Evolutionary conservation across 345 rosid species (phyloP), one percentile per base, ranked within the genome.

Genomic region (Eucalyptus viminalis): DNA sequence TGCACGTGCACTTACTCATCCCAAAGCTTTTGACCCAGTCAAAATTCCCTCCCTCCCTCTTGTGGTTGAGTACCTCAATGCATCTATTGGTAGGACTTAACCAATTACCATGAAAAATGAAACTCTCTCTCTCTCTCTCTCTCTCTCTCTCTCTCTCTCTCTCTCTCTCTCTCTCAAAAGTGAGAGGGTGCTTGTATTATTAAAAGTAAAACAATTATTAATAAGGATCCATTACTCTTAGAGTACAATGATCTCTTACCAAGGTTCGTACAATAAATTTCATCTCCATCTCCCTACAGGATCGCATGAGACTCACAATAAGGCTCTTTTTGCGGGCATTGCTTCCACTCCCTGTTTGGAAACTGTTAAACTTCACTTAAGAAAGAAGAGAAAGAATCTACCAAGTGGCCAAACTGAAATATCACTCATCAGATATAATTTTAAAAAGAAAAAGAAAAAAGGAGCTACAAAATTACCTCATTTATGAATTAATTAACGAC

Each of bases 201-300:
- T 4, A 21, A 22, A 40, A 76, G 43, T 76, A 76, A 76, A 37
- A 76, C 8, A 21, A 76, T 76, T 72, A 72, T 72, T 37, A 24
- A 19, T 76, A 76, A 76, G 25, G 83, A 76, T 37, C 47, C 83
- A 37, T 76, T 76, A 5, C 45, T 19, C 45, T 37, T 37, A 37
- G 25, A 37, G 25, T 37, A 76, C 8, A 76, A 76, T 76, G 45
- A 76, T 76, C 34, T 67, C 93, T 92, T 91, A 97, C 98, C 97
- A 95, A 91, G 91, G 97, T 97, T 94, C 99, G 95, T 49, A 97
- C 97, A 15, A 96, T 90, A 94, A 96, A 96, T 91, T 96, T 97
- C 90, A 96, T 95, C 94, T 97, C 99, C 93, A 95, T 96, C 92
- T 95, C 99, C 93, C 95, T 95, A 92, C 98, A 97, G 86, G 96